Conservation (phyloP, 345 rosid genomes). For the Gossypium anomalum region DNA sequence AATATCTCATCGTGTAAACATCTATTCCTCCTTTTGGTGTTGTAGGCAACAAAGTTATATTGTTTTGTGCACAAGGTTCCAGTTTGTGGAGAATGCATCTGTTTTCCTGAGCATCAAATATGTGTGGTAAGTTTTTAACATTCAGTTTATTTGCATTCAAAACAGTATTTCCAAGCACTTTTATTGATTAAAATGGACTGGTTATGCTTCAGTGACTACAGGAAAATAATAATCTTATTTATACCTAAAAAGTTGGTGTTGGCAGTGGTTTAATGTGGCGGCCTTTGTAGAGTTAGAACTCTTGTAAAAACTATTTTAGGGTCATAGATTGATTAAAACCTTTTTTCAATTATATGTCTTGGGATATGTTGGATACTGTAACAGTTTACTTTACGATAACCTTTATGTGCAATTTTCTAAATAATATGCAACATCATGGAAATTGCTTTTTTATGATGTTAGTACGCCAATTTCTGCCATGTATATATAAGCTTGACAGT, state of each 20-base stretch:
- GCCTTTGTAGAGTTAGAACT: neutral
- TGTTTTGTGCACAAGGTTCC: slow-evolving; percentile 9
- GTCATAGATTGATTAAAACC: slow-evolving; percentile 1
- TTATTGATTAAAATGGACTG: neutral
- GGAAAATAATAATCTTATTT: neutral
- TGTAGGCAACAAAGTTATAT: slow-evolving; percentile 49
- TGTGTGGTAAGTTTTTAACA: slow-evolving; percentile 66
- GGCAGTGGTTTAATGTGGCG: too few relatives aligned
- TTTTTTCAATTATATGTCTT: neutral
- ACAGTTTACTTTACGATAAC: neutral
- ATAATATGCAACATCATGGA: neutral
- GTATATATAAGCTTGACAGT: slow-evolving; percentile 3
- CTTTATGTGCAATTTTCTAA: neutral
- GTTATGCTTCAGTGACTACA: neutral
- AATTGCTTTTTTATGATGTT: neutral
- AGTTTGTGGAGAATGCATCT: slow-evolving; percentile 26
- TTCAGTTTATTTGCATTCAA: neutral
- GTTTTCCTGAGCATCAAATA: slow-evolving; percentile 90
- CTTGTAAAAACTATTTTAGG: neutral
- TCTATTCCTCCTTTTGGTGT: slow-evolving; percentile 13
- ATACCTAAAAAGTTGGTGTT: neutral
- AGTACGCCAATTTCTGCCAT: slow-evolving; percentile 8
- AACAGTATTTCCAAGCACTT: neutral
- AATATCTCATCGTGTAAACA: neutral
- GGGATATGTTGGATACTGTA: neutral